Evolutionary conservation across 345 rosid genomes (phyloP), one percentile per base, ranked within the genome.

Genomic region (Limnanthes douglasii): DNA sequence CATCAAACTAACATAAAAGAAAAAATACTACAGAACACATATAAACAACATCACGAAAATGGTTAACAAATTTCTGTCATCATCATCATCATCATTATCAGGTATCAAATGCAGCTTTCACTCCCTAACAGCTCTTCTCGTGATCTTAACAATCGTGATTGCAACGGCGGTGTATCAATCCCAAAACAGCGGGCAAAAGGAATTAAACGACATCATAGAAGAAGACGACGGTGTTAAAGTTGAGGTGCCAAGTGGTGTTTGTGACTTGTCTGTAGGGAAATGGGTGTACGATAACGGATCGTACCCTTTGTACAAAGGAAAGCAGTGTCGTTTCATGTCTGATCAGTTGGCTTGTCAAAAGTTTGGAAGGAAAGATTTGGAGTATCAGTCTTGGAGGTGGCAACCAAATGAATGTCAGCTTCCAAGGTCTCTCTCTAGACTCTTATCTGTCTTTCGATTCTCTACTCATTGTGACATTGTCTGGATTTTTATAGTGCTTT

Each of bases 381-480:
- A 28, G 44, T 80, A 66, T 28, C 92, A 62, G 59, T 62, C 57
- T 12, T 80, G 86, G 95, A 72, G 74, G 37, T 90, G 98, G 94
- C 79, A 90, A 24, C 98, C 98, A 41, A 66, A 66, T 36, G 64
- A 63, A 7, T 90, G 98, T 34, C 63, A 78, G 48, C 71, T 80
- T 26, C 96, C 88, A 6, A 74, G 82, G 98, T 88, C 31, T 28
- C 35, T 37, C 15, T 5, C 15, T 18, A 34, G 5, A 15, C 39
- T 39, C 18, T 26, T 26, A 23, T 15, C 15, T 25, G 14, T 33
- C 15, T 28, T 19, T 14, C 33, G 9, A 32, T 22, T 21, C 7
- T n/a, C 4, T 11, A 9, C n/a, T n/a, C n/a, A n/a, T n/a, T n/a
- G n/a, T n/a, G n/a, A n/a, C n/a, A n/a, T n/a, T n/a, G n/a, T n/a